phyloP scores from a whole-genome alignment of 1,284 basidiomycete genomes.

The Papiliotrema fonsecae region DNA sequence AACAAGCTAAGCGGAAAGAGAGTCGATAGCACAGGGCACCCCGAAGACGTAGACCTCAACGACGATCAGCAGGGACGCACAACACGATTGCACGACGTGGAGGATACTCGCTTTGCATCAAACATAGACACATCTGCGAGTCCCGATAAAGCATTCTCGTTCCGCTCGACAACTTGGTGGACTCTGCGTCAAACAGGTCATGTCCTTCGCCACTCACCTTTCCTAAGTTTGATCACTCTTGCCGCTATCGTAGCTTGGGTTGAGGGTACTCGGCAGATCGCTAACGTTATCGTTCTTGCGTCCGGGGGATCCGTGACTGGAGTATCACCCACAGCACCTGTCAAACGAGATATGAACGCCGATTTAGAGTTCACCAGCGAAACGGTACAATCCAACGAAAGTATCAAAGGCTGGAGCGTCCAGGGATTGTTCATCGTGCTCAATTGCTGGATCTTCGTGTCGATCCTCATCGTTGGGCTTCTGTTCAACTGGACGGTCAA shows the following conservation, averaged over 20 bases:
- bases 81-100: too few species aligned
- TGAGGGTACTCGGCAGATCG: slow-evolving; percentile 3
- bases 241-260: slow-evolving; percentile 1
- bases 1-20: too few species aligned
- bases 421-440: slow-evolving; percentile 5
- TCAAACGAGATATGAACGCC: neutral
- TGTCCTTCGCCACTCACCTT: neutral
- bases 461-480: neutral
- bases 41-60: too few species aligned
- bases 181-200: neutral
- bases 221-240: neutral
- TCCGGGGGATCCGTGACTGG: neutral
- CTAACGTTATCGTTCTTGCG: neutral
- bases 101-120: too few species aligned
- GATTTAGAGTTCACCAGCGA: slow-evolving; percentile 1
- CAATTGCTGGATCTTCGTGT: slow-evolving; percentile 2
- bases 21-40: too few species aligned
- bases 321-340: too few species aligned
- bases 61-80: too few species aligned
- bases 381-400: neutral
- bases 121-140: too few species aligned
- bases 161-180: too few species aligned
- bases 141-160: too few species aligned
- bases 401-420: neutral
- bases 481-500: neutral